Base-by-base conservation (phyloP, 2,329 filamentous ascomycete genomes). In the Dactylellina drechsleri region DNA sequence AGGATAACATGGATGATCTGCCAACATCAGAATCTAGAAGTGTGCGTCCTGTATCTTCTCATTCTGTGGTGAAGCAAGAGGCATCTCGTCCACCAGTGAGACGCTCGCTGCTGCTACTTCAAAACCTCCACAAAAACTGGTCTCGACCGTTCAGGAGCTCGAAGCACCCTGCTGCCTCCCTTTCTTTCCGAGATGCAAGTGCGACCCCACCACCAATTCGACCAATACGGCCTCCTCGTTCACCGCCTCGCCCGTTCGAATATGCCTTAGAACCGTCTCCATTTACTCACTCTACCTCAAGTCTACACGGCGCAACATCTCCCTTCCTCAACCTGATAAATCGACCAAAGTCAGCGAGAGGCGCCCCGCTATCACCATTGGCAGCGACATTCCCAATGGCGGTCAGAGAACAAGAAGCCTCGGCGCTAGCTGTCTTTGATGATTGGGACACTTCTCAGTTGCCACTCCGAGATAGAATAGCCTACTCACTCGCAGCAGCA, bases 381-480 rank as follows among this genome's bases (percentile, higher is more conserved):
- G 64, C 58, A 6, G 20, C 53, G 13, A 53, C 18, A 12, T 68
- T 67, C 26, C 71, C 71, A 5, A 59, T 75, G 13, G 54, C 58
- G 8, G 43, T 75, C 5, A 47, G 56, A 20, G 71, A 75, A 26
- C 64, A 67, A 18, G 71, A 75, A 60, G 71, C 64, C 3, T 75
- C 71, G 12, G 66, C 66, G 10, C 65, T 75, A 13, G 53, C 64
- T 28, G 71, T 49, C 2, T 75, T 75, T 36, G 71, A 75, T n/a
- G 71, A 75, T 18, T 75, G 71, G 71, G 71, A 75, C 60, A 75
- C 58, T 20, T 75, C 71, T 15, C 58, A 49, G 20, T n/a, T 75
- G 4, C 60, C 71, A 2, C 57, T 75, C 45, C 64, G 66, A 18
- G 71, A 75, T 12, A 67, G 71, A 36, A 75, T 75, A 64, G 43